Base-by-base conservation (phyloP, 2,329 filamentous ascomycete genomes). In the Penicillium oxalicum region DNA sequence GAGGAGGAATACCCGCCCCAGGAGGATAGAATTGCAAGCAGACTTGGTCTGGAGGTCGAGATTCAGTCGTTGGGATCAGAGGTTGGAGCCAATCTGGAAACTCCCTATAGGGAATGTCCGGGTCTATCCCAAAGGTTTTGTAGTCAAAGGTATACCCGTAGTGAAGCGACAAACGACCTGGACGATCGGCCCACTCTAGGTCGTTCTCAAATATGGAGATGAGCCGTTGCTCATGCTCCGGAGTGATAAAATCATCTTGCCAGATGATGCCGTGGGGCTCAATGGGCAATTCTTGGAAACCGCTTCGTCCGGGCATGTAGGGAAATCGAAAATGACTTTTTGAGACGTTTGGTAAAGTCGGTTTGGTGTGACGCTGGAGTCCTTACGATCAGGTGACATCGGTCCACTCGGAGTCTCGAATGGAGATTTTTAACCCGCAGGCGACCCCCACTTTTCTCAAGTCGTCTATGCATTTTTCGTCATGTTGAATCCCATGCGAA, bases 11-110 rank as follows among this genome's bases (percentile, higher is more conserved):
- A 1, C 80, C 80, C 0, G 75, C 69, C 5, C 80, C 80, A 0
- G 79, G 79, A 0, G 80, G 76, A 58, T 83, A 83, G 59, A 81
- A 75, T 63, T 82, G 79, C 12, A 81, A 65, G 54, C 78, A 82
- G 54, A 82, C 78, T 59, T 82, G 80, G 44, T 81, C 78, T 0
- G 78, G 77, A 0, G 68, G 69, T 0, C 74, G 68, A 1, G 53
- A 53, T 49, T 77, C 76, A 0, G 69, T 63, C 2, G 59, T 63
- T 0, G 77, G 74, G 3, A 80, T 67, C 1, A 80, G 64, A 0
- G 76, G 74, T 3, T 62, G 50, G 0, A 81, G 67, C 77, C 77
- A 80, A 1, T 65, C 67, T 0, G 78, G 78, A 26, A 80, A 80
- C 0, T 72, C 67, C 39, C 70, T 73, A 57, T 73, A 79, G 0